Evolutionary conservation across 805 yeast species (phyloP).

Genomic region (Candida orba): DNA sequence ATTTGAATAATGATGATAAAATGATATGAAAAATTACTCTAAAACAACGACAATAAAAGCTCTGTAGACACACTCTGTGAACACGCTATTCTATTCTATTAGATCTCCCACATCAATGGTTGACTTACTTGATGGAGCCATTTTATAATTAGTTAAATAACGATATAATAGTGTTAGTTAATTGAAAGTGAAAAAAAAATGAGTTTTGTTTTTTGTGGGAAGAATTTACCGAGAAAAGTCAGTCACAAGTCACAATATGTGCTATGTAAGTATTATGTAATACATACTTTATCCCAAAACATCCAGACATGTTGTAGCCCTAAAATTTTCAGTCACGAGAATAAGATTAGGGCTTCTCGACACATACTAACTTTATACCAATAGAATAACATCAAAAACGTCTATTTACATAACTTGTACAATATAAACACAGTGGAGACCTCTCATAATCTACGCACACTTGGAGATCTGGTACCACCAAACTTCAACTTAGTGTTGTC

Average conservation of each 20-base stretch:
- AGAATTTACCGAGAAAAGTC: not conserved
- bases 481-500: slow-evolving; percentile 80
- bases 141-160: slow-evolving; percentile 20
- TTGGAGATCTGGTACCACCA: slow-evolving; percentile 89
- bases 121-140: slow-evolving; percentile 43
- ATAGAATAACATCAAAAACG: not conserved
- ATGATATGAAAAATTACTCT: not conserved
- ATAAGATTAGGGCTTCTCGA: not conserved
- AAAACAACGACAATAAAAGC: not conserved
- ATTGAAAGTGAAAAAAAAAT: slow-evolving; percentile 4
- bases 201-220: not conserved
- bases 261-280: not conserved
- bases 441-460: slow-evolving; percentile 59
- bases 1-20: too few relatives aligned
- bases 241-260: too few relatives aligned
- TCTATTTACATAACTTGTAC: not conserved
- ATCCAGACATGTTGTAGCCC: too few relatives aligned
- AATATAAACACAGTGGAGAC: not conserved
- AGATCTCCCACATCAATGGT: not conserved
- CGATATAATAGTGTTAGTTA: too few relatives aligned
- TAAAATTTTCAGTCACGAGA: not conserved
- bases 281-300: too few relatives aligned
- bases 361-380: too few relatives aligned
- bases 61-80: not conserved
- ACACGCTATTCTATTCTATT: not conserved